A percentile compares a stretch with the other conserved stretches of the same genome.
These are phyloP conservation scores for Miscanthus lutarioriparius DNA, from an alignment of 176 grass and related monocot genomes.

Conservation along the genomic window DNA sequence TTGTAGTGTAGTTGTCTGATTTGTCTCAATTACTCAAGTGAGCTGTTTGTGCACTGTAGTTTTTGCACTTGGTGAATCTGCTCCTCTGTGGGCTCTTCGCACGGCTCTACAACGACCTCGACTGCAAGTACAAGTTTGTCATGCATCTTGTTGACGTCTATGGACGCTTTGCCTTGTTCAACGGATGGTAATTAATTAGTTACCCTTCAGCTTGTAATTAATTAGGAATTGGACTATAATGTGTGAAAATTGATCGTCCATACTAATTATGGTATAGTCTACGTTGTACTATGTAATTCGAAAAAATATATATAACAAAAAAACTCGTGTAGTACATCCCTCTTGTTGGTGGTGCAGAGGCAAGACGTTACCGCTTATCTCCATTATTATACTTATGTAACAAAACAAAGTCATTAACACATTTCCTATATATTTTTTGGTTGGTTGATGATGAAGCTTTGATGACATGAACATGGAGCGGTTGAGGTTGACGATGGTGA, in stretches of 20 bases:
- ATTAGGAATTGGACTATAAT: too few relatives aligned
- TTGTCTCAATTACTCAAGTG: too few relatives aligned
- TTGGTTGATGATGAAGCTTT: conserved; percentile 28
- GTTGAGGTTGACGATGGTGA: conserved; percentile 33
- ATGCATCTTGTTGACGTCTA: conserved; percentile 70
- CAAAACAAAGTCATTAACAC: too few relatives aligned
- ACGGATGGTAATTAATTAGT: conserved; percentile 40
- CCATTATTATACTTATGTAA: neutral
- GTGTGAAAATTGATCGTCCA: too few relatives aligned
- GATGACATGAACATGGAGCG: conserved; percentile 56
- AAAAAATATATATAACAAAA: too few relatives aligned
- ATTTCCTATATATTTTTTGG: neutral
- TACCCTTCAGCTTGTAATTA: too few relatives aligned
- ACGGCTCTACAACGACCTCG: conserved; percentile 39
- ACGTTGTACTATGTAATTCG: too few relatives aligned
- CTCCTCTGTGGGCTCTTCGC: conserved; percentile 38
- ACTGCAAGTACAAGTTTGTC: conserved; percentile 45
- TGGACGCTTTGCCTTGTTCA: conserved; percentile 60
- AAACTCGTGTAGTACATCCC: too few relatives aligned
- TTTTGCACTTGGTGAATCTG: conserved; percentile 44
- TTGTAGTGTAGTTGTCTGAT: neutral
- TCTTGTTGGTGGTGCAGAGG: too few relatives aligned
- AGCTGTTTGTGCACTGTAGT: neutral
- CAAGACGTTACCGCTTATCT: too few relatives aligned
- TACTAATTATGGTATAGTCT: too few relatives aligned